Evolutionary conservation across 2,329 filamentous ascomycete species (phyloP).

Genomic region (Botrytis cinerea): DNA sequence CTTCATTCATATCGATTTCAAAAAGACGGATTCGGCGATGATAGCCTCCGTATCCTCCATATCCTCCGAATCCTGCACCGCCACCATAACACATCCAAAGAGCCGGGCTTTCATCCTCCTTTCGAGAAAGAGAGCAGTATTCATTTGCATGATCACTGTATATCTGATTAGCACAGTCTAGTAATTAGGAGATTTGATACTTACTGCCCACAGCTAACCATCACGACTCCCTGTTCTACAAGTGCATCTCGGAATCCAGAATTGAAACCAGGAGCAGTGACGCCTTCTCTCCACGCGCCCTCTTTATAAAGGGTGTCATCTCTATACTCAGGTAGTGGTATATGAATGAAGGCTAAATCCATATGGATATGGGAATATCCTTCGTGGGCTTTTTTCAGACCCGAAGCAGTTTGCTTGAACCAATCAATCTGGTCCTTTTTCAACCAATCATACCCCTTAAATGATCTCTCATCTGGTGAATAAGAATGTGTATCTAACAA

Average conservation of each 20-base stretch:
- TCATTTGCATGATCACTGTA: slow-evolving; percentile 90
- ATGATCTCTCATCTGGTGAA: slow-evolving; percentile 84
- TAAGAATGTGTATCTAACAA: slow-evolving; percentile 92
- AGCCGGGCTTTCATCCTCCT: slow-evolving; percentile 53
- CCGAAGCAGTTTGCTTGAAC: slow-evolving; percentile 79
- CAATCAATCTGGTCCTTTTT: slow-evolving; percentile 92
- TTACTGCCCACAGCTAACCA: slow-evolving; percentile 90
- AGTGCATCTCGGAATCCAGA: slow-evolving; percentile 90
- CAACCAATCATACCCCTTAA: slow-evolving; percentile 95
- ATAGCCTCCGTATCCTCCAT: slow-evolving; percentile 86
- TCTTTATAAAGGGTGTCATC: slow-evolving; percentile 59
- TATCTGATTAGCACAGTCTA: slow-evolving; percentile 29
- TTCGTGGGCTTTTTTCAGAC: slow-evolving; percentile 73
- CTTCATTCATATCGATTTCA: slow-evolving; percentile 90
- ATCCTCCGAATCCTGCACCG: slow-evolving; percentile 88
- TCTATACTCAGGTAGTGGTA: slow-evolving; percentile 87
- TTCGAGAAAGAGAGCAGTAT: slow-evolving; percentile 73
- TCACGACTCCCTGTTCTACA: slow-evolving; percentile 78
- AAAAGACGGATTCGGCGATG: slow-evolving; percentile 84
- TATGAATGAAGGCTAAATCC: slow-evolving; percentile 96
- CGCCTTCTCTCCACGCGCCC: slow-evolving; percentile 77
- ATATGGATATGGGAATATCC: slow-evolving; percentile 92
- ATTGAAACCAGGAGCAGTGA: slow-evolving; percentile 88
- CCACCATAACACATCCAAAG: slow-evolving; percentile 99
- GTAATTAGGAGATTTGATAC: slow-evolving; percentile 42